Conservation (phyloP, 331 rosid species). For the Quercus phellos region DNA sequence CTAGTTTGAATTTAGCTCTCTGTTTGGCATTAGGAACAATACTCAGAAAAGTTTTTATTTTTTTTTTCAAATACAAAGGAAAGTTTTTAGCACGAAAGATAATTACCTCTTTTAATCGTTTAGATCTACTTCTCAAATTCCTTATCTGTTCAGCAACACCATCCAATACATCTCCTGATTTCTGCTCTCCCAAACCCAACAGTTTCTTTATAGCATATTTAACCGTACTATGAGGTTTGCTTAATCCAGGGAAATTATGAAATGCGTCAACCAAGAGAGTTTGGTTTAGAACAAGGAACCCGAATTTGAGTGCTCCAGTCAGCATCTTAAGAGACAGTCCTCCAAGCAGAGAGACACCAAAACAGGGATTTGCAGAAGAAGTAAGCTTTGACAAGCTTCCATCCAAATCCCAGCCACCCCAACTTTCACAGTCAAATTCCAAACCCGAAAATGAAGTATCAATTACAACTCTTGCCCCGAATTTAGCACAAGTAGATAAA, state of each 20-base stretch:
- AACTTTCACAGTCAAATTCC: constrained; percentile 68
- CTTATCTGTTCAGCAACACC: constrained; percentile 46
- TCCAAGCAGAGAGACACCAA: constrained; percentile 80
- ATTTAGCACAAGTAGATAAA: constrained; percentile 60
- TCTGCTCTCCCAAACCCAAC: constrained; percentile 58
- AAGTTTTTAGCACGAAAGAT: not conserved
- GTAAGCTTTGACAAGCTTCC: constrained; percentile 53
- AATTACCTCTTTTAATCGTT: constrained; percentile 72
- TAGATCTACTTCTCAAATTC: constrained; percentile 57
- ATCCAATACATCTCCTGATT: constrained; percentile 58
- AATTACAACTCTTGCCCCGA: constrained; percentile 86
- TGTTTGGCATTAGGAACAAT: not conserved
- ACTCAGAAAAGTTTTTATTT: not conserved
- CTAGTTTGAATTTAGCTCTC: not conserved
- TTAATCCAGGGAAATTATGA: constrained; percentile 71
- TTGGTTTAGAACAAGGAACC: constrained; percentile 71
- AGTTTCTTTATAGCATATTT: constrained; percentile 84
- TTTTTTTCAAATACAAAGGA: not conserved
- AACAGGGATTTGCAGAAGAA: constrained; percentile 43
- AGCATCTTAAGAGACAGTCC: constrained; percentile 79
- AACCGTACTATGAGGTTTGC: constrained; percentile 78
- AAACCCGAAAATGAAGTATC: constrained; percentile 91
- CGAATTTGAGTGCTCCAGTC: constrained; percentile 68
- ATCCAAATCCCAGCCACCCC: constrained; percentile 84
- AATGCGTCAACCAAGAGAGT: constrained; percentile 53